Evolutionary conservation across 2,329 filamentous ascomycete genomes (phyloP).

Genomic region (Ophiognomonia clavigignenti-juglandacearum): DNA sequence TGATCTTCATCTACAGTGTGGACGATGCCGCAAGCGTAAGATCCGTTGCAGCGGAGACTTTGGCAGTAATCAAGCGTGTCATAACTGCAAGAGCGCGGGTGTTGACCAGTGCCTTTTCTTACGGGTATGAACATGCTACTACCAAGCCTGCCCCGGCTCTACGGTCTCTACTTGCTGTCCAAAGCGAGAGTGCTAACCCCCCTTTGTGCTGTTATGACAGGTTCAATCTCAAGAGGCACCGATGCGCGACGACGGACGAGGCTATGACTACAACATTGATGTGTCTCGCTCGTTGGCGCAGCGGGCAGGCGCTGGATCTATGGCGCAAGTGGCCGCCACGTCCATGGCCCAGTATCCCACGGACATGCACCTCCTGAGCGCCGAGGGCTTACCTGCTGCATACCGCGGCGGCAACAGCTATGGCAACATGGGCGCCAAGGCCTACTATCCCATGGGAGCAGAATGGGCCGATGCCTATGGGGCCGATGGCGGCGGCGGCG

Average conservation of each 20-base stretch:
- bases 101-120: conserved; percentile 71
- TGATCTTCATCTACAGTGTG: conserved; percentile 55
- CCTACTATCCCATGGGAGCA: conserved; percentile 29
- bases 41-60: conserved; percentile 89
- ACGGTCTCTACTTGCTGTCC: no score
- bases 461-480: conserved; percentile 31
- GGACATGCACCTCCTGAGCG: conserved; percentile 27
- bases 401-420: conserved; percentile 22
- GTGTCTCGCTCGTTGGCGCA: conserved; percentile 29
- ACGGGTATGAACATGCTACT: conserved; percentile 58
- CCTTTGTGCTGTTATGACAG: conserved; percentile 19
- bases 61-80: conserved; percentile 71
- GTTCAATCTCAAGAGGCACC: conserved; percentile 35
- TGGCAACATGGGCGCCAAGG: conserved; percentile 7
- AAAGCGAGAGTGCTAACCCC: no score
- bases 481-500: conserved; percentile 35
- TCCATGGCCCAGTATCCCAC: conserved; percentile 27
- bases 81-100: conserved; percentile 75
- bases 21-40: conserved; percentile 85
- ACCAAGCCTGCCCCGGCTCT: no score
- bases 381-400: conserved; percentile 29
- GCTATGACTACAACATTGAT: conserved; percentile 32
- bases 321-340: conserved; percentile 23
- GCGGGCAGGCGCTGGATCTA: conserved; percentile 19
- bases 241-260: conserved; percentile 25